Evolutionary conservation across 163 green algal genomes (phyloP).

Genomic region (Chlorella variabilis): DNA sequence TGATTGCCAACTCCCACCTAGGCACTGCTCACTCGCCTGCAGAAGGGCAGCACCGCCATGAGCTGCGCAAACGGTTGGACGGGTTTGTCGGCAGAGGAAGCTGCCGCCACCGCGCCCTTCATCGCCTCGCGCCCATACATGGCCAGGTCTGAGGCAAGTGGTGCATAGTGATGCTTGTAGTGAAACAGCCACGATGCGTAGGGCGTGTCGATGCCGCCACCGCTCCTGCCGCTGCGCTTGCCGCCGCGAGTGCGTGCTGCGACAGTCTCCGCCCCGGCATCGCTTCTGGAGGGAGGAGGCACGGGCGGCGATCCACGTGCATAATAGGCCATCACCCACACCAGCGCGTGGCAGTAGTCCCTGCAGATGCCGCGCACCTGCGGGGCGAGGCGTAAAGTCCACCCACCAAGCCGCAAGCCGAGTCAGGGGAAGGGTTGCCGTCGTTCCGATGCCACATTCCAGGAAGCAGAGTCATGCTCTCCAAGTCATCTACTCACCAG

Average conservation of each 20-base stretch:
- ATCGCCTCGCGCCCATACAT: conserved; percentile 30
- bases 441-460: too few relatives aligned
- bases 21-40: conserved; percentile 22
- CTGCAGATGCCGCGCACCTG: conserved; percentile 16
- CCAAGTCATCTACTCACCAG: conserved; percentile 2
- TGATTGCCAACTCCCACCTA: not conserved
- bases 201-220: not conserved
- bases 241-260: not conserved
- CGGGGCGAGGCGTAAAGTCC: too few relatives aligned
- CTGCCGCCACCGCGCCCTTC: not conserved
- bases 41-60: conserved; percentile 49
- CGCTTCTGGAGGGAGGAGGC: not conserved
- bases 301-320: not conserved
- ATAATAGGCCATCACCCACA: conserved; percentile 14
- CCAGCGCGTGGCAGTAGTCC: conserved; percentile 24
- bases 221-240: not conserved
- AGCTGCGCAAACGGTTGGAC: conserved; percentile 50
- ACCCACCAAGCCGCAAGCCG: too few relatives aligned
- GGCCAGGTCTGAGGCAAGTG: conserved; percentile 77
- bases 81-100: conserved; percentile 4
- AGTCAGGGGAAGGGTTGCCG: too few relatives aligned
- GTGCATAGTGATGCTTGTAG: conserved; percentile 80
- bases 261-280: not conserved
- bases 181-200: conserved; percentile 48
- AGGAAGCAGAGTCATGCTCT: too few relatives aligned